Percentiles rank a stretch among this genome's conserved stretches.
phyloP scores from a whole-genome alignment of 2,329 filamentous ascomycete species.

The Pleomassaria siparia region DNA sequence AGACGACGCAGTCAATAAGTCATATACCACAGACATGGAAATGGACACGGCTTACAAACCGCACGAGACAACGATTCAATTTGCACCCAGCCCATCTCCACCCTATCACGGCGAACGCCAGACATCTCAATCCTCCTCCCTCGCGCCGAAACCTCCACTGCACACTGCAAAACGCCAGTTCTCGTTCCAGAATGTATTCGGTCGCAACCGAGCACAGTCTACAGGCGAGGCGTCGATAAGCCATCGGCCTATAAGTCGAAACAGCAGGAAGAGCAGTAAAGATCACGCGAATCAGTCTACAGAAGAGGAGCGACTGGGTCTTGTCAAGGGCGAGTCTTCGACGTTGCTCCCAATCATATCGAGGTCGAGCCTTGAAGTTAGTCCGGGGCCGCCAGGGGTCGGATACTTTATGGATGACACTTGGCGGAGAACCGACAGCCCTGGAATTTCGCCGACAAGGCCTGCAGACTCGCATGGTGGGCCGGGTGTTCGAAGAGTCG shows the following conservation, averaged over 20 bases:
- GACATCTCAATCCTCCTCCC: conserved; percentile 44
- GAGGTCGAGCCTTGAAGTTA: conserved; percentile 9
- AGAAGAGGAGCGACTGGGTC: conserved; percentile 79
- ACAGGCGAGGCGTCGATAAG: conserved; percentile 21
- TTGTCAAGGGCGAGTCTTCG: conserved; percentile 72
- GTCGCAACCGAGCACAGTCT: conserved; percentile 46
- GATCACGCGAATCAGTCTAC: conserved; percentile 53
- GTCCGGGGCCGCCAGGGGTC: conserved; percentile 4
- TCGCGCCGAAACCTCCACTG: conserved; percentile 61
- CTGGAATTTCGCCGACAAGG: conserved; percentile 1
- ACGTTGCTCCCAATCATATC: conserved; percentile 32
- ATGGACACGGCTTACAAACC: conserved; percentile 53
- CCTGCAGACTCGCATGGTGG: background rate
- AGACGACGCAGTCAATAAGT: conserved; percentile 44
- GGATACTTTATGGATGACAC: conserved; percentile 9
- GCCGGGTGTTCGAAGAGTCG: conserved; percentile 7
- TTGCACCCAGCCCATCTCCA: conserved; percentile 38
- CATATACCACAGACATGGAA: conserved; percentile 48
- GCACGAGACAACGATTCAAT: conserved; percentile 46
- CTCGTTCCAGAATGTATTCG: conserved; percentile 86
- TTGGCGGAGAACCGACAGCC: conserved; percentile 1
- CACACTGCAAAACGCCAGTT: conserved; percentile 72
- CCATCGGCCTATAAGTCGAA: conserved; percentile 26
- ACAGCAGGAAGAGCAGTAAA: conserved; percentile 38
- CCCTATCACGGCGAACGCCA: conserved; percentile 41